A percentile compares a stretch with the other conserved stretches of the same genome.
phyloP scores from a whole-genome alignment of 202 grass and related monocot species.

The Digitaria exilis region DNA sequence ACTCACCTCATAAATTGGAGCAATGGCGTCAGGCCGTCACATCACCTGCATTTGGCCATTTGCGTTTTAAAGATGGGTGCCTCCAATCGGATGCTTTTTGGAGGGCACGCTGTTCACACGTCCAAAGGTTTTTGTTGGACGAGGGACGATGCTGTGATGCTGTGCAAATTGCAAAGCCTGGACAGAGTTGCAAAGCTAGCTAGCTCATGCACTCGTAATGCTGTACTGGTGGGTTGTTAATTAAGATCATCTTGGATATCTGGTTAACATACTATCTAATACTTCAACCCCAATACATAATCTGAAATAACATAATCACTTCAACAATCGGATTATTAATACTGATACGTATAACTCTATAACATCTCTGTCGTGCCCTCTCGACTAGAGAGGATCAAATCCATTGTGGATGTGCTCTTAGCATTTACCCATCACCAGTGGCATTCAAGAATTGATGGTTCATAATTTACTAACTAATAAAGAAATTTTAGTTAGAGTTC shows the following conservation, averaged over 20 bases:
- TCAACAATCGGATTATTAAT: no score
- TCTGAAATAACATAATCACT: neutral
- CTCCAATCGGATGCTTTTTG: slow-evolving; percentile 32
- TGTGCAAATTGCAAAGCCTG: neutral
- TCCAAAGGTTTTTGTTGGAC: slow-evolving; percentile 30
- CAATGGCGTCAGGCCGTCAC: neutral
- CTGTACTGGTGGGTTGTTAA: neutral
- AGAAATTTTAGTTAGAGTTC: neutral
- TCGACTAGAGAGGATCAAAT: neutral
- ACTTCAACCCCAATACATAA: neutral
- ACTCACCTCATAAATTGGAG: neutral
- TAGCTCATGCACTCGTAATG: neutral
- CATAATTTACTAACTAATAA: neutral
- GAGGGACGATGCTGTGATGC: neutral
- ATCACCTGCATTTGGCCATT: slow-evolving; percentile 2
- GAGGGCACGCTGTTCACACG: slow-evolving; percentile 14
- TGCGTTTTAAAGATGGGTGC: neutral
- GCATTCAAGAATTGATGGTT: slow-evolving; percentile 27
- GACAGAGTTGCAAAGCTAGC: neutral
- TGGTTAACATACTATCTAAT: neutral
- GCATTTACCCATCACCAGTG: neutral
- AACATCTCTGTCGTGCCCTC: neutral
- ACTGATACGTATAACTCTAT: neutral
- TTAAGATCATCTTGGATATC: neutral
- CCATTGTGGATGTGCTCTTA: neutral